Conservation (phyloP, 78 protist species). For the Anaeramoeba flamelloides region DNA sequence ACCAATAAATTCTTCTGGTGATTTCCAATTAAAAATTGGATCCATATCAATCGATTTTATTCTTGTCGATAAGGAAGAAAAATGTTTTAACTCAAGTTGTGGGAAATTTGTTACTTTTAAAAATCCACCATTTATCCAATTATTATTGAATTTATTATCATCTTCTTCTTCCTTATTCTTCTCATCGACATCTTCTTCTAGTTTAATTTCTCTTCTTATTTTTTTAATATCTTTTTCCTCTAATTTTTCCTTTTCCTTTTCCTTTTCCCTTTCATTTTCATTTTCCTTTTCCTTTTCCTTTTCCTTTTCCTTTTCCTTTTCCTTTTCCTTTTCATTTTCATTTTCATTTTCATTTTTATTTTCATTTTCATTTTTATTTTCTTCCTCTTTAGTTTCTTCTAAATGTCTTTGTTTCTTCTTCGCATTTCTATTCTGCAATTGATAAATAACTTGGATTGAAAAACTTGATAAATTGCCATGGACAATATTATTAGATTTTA, state of each 20-base stretch:
- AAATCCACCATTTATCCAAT: neutral
- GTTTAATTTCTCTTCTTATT: neutral
- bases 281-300: neutral
- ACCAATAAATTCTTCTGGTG: too few species aligned
- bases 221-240: neutral
- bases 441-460: too few species aligned
- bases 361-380: slow-evolving; percentile 1
- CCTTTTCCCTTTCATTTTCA: neutral
- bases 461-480: too few species aligned
- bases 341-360: neutral
- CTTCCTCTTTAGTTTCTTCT: too few species aligned
- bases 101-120: too few species aligned
- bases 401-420: too few species aligned
- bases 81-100: too few species aligned
- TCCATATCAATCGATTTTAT: too few species aligned
- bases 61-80: neutral
- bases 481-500: too few species aligned
- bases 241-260: neutral
- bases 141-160: neutral
- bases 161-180: neutral
- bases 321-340: neutral
- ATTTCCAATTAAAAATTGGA: too few species aligned
- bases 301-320: neutral
- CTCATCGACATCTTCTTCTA: neutral
- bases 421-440: too few species aligned